phyloP scores from a whole-genome alignment of 2,329 filamentous ascomycete species.

The Alternaria infectoria region DNA sequence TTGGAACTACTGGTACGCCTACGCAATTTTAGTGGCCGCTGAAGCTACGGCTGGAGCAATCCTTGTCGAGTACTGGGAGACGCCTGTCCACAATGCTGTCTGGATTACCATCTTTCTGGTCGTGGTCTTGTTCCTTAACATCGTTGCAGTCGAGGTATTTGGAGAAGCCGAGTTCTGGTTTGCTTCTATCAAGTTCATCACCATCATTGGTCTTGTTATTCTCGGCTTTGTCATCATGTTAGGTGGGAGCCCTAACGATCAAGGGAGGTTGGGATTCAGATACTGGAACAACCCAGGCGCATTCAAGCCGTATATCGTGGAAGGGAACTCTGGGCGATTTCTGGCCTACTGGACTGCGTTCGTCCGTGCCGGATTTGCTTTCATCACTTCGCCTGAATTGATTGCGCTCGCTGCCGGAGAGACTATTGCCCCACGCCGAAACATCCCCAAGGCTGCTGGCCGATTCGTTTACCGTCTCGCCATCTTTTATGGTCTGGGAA shows the following conservation, averaged over 20 bases:
- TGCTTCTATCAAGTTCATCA: constrained; percentile 57
- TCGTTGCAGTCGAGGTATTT: constrained; percentile 43
- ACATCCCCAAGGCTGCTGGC: constrained; percentile 61
- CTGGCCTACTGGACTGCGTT: constrained; percentile 64
- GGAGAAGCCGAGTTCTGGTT: constrained; percentile 61
- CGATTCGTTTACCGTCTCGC: constrained; percentile 62
- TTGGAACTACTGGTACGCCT: constrained; percentile 39
- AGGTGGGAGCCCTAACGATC: constrained; percentile 43
- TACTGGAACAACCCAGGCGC: constrained; percentile 74
- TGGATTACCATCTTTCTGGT: constrained; percentile 48
- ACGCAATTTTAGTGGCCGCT: constrained; percentile 44
- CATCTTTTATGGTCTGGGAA: constrained; percentile 61
- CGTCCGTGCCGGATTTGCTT: constrained; percentile 57
- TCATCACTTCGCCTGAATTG: constrained; percentile 49
- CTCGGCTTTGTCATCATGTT: constrained; percentile 47
- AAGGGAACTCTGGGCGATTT: constrained; percentile 65
- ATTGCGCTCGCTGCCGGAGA: constrained; percentile 45
- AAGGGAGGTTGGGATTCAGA: constrained; percentile 60
- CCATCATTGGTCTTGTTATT: constrained; percentile 46
- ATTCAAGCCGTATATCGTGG: constrained; percentile 54
- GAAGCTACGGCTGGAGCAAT: constrained; percentile 44
- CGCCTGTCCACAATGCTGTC: constrained; percentile 39
- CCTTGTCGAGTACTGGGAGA: constrained; percentile 45
- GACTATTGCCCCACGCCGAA: constrained; percentile 43
- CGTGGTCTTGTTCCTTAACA: constrained; percentile 44